Evolutionary conservation across 176 grass and related monocot species (phyloP).

Genomic region (Hordeum marinum): DNA sequence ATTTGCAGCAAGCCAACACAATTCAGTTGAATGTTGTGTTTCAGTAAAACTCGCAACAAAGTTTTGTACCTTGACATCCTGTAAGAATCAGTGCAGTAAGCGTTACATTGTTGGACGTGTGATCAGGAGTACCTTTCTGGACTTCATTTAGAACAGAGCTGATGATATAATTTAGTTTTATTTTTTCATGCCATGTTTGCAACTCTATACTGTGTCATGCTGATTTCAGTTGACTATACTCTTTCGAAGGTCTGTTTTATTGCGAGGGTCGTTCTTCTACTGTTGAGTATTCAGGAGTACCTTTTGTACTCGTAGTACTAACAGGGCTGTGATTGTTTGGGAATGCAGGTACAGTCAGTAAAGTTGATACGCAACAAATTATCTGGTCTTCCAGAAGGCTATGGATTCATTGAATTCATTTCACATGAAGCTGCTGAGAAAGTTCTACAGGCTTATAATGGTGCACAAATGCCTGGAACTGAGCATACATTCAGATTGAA

Average conservation of each 20-base stretch:
- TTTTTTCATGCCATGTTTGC: neutral
- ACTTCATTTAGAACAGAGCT: neutral
- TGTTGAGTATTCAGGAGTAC: neutral
- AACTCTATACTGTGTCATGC: neutral
- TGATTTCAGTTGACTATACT: constrained; percentile 5
- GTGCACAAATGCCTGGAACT: constrained; percentile 89
- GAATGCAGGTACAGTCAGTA: constrained; percentile 67
- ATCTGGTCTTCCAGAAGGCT: constrained; percentile 85
- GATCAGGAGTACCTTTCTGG: neutral
- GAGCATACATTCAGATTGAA: constrained; percentile 96
- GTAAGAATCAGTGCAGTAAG: neutral
- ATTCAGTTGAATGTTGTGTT: neutral
- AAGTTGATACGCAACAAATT: constrained; percentile 97
- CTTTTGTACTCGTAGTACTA: constrained; percentile 15
- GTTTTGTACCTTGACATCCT: neutral
- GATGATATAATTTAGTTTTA: neutral
- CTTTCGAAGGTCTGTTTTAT: neutral
- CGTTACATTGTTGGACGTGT: neutral
- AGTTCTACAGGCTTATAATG: constrained; percentile 86
- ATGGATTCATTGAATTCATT: constrained; percentile 97
- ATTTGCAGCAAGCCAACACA: neutral
- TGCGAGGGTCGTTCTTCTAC: neutral
- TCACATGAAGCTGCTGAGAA: constrained; percentile 88
- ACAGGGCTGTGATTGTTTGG: constrained; percentile 13
- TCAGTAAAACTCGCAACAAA: neutral